Percentiles rank a stretch among this genome's conserved stretches.
phyloP scores from a whole-genome alignment of 306 rosid genomes.

The Acacia crassicarpa region DNA sequence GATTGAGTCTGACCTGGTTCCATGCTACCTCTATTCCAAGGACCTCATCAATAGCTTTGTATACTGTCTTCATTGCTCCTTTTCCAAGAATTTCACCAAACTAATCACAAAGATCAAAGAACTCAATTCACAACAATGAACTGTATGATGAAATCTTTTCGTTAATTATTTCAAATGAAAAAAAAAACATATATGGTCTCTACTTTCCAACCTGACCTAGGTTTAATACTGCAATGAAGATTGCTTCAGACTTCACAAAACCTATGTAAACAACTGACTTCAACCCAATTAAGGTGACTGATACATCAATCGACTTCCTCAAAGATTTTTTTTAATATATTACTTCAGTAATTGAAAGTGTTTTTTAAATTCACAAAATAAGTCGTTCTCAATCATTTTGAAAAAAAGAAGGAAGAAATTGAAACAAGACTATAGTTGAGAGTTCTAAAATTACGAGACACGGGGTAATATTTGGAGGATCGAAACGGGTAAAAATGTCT shows the following conservation, averaged over 20 bases:
- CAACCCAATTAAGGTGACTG: not conserved
- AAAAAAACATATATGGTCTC: not conserved
- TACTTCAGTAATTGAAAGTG: not conserved
- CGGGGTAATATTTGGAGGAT: not conserved
- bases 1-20: conserved; percentile 75
- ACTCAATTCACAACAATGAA: conserved; percentile 16
- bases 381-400: not conserved
- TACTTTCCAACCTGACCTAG: not conserved
- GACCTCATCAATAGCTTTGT: conserved; percentile 81
- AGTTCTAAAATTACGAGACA: not conserved
- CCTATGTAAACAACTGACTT: not conserved
- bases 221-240: not conserved
- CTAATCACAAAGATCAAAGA: conserved; percentile 35
- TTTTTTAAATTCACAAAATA: not conserved
- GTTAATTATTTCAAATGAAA: not conserved
- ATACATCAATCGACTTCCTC: not conserved
- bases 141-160: not conserved
- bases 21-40: conserved; percentile 92
- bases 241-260: not conserved
- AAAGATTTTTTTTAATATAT: not conserved
- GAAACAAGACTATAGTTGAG: not conserved
- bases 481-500: not conserved
- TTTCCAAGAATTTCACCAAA: conserved; percentile 80
- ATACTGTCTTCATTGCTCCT: conserved; percentile 92
- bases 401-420: not conserved